Evolutionary conservation across 805 yeast species (phyloP), one percentile per base, ranked within the genome.

Genomic region (Blastobotrys peoriensis): DNA sequence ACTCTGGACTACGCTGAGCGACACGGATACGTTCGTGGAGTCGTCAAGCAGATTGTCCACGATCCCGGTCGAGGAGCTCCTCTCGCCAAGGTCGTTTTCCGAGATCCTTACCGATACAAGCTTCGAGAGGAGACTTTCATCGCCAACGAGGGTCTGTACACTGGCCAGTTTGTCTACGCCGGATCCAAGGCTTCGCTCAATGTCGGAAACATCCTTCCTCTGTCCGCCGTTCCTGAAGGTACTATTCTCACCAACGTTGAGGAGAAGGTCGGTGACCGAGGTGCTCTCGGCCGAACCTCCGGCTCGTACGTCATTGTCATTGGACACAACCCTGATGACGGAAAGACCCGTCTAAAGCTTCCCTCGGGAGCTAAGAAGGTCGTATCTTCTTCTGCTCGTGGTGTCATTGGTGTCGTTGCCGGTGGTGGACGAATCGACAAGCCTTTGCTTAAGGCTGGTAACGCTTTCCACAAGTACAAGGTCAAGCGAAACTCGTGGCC

Each of bases 61-160:
- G 98, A 91, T 71, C 93, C 98, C 69, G 98, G 98, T 74, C 83
- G 98, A 76, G 98, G 98, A 81, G 98, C 98, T 74, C 98, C 98
- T 71, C 83, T 91, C 71, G 98, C 97, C 66, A 89, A 86, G 79
- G 96, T 91, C 74, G 89, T 77, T 60, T 91, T 91, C 96, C 86
- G 98, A 74, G 98, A 93, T 76, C 98, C 98, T 75, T 91, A 91
- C 95, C 86, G 79, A 80, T 91, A 84, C 87, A 89, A 83, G 78
- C 75, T 84, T 74, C 88, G 95, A 79, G 95, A 86, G 75, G 98
- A 91, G 79, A 91, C 91, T 66, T 91, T 93, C 81, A 86, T 91
- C 69, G 98, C 98, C 69, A 89, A 89, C 79, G 98, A 91, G 79
- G 98, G 98, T 81, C 86, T 93, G 63, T 89, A 89, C 93, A 93